These are phyloP conservation scores for Paracamarosporium sp. DNA, from an alignment of 2,329 filamentous ascomycete species.

Conservation along the genomic window DNA sequence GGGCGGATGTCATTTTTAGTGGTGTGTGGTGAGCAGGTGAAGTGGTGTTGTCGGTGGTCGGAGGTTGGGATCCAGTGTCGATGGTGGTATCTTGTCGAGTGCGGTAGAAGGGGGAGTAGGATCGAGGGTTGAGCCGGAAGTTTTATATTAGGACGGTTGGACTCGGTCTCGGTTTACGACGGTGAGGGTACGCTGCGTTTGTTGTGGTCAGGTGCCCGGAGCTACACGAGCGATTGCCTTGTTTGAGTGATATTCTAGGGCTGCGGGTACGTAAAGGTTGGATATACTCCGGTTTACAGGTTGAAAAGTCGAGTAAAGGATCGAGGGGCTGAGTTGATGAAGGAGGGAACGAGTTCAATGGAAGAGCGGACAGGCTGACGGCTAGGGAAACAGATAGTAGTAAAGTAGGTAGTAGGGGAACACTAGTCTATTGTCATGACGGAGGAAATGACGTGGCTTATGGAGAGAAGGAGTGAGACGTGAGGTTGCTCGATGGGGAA, in stretches of 20 bases:
- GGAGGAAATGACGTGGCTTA: no score
- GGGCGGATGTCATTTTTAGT: constrained; percentile 2
- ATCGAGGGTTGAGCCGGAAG: background rate
- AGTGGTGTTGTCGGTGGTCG: no score
- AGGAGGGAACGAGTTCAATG: background rate
- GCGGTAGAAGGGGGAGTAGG: background rate
- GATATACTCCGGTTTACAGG: background rate
- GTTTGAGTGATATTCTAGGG: background rate
- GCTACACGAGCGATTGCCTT: background rate
- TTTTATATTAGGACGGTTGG: background rate
- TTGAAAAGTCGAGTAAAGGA: background rate
- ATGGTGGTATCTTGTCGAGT: background rate
- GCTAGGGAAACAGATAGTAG: no score
- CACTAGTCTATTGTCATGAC: no score
- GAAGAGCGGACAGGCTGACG: background rate
- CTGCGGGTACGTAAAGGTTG: background rate
- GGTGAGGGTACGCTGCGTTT: background rate
- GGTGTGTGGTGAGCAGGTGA: background rate
- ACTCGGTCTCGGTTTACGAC: background rate
- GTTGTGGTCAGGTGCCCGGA: background rate
- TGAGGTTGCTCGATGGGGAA: background rate
- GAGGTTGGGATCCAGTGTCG: background rate
- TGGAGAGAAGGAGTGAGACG: no score
- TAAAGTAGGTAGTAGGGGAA: no score
- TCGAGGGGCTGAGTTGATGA: background rate